Conservation (phyloP, 1,284 basidiomycete species). For the Microbotryomycetes sp. region DNA sequence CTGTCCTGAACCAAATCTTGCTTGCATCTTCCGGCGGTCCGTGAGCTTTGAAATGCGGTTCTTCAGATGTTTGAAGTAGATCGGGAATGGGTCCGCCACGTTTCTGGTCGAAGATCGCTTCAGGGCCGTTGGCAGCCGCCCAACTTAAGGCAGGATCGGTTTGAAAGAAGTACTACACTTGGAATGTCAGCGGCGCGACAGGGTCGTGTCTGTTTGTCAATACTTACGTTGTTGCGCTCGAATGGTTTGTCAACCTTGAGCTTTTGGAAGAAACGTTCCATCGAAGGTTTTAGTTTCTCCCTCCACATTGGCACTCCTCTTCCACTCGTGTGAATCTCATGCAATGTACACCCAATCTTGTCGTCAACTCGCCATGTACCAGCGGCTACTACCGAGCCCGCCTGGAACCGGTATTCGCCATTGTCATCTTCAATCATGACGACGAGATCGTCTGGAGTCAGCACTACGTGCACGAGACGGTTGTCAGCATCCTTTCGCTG, state of each 20-base stretch:
- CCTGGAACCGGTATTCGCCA: constrained; percentile 65
- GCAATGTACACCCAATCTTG: constrained; percentile 64
- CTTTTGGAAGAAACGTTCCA: constrained; percentile 61
- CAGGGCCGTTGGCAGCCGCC: constrained; percentile 59
- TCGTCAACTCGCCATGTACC: constrained; percentile 71
- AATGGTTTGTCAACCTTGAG: constrained; percentile 62
- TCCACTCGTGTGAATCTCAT: constrained; percentile 64
- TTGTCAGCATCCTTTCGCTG: background rate
- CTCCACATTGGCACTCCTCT: constrained; percentile 63
- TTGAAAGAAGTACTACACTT: constrained; percentile 26
- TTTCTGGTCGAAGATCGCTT: constrained; percentile 51
- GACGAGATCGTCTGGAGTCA: constrained; percentile 63
- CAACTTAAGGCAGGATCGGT: constrained; percentile 62
- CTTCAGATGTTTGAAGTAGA: constrained; percentile 33
- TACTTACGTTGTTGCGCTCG: constrained; percentile 56
- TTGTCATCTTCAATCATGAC: constrained; percentile 68
- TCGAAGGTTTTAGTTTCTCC: constrained; percentile 58
- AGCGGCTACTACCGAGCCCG: constrained; percentile 60
- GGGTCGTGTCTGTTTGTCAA: constrained; percentile 42
- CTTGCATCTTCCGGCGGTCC: constrained; percentile 15
- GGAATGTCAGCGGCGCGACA: no score
- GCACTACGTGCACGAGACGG: background rate
- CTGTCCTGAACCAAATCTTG: constrained; percentile 56
- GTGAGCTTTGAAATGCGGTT: constrained; percentile 41
- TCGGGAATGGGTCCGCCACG: constrained; percentile 38